Evolutionary conservation across 192 early-diverging fungal genomes (phyloP).

Genomic region (Glomus cerebriforme): DNA sequence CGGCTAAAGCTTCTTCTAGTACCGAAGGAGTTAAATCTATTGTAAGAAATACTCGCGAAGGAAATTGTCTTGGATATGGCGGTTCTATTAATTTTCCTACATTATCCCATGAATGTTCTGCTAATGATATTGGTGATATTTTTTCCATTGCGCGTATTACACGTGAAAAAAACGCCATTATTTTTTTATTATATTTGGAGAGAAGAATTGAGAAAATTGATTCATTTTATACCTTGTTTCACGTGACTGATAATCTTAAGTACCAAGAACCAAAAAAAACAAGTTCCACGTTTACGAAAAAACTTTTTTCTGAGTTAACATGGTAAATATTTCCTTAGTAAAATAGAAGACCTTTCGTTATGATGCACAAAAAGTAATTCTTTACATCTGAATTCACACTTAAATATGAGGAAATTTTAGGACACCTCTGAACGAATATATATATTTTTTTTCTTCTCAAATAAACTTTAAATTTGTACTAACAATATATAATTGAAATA

Average conservation of each 20-base stretch:
- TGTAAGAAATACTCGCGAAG: conserved; percentile 77
- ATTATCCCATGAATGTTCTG: conserved; percentile 88
- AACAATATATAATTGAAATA: too few relatives aligned
- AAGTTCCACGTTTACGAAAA: too few relatives aligned
- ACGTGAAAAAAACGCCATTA: conserved; percentile 42
- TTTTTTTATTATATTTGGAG: not conserved
- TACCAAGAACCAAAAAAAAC: too few relatives aligned
- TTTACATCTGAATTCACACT: not conserved
- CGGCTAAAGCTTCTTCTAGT: conserved; percentile 73
- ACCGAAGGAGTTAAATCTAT: conserved; percentile 87
- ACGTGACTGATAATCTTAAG: too few relatives aligned
- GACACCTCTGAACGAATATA: not conserved
- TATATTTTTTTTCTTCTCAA: not conserved
- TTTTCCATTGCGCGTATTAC: conserved; percentile 72
- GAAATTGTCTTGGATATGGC: conserved; percentile 66
- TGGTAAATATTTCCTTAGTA: not conserved
- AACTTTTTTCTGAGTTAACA: not conserved
- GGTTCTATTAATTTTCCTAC: conserved; percentile 90
- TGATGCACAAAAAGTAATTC: not conserved
- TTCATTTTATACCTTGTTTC: too few relatives aligned
- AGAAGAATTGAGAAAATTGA: not conserved
- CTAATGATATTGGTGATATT: conserved; percentile 82
- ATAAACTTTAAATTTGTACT: too few relatives aligned
- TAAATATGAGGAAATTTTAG: not conserved
- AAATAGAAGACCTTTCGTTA: not conserved